Base-by-base conservation (phyloP, 306 rosid species). In the Pyrus pyrifolia region DNA sequence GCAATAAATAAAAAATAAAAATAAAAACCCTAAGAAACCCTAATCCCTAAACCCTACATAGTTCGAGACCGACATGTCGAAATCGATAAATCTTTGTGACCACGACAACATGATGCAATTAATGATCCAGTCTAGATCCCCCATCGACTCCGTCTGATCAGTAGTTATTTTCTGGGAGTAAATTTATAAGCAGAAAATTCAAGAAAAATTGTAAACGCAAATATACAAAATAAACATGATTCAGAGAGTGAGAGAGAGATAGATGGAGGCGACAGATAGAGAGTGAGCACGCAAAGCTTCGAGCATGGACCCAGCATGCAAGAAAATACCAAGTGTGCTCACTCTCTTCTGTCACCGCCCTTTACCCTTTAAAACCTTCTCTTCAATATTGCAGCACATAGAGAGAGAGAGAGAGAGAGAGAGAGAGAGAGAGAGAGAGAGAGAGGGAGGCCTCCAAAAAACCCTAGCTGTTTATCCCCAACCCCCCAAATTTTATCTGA, bases 271-370 rank as follows among this genome's bases (percentile, higher is more conserved):
- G 89, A 87, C 99, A 91, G 96, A 84, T 13, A 95, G 99, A 92
- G 90, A 75, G 90, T 89, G 73, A 89, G 97, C 97, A 95, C 97
- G 63, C 83, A 95, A 69, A 92, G 91, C 75, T 95, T 92, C 99
- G 62, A 91, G 89, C 86, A 90, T 77, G 89, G 86, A 80, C 67
- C 18, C 38, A 38, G 38, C 89, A 89, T 86, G 80, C 96, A 85
- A 85, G 97, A 94, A 94, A 90, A 46, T 57, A 81, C 94, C 91
- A 79, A 90, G 76, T 92, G 98, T 90, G 98, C 98, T 94, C 97
- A 94, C 98, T 94, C 97, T 92, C 98, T 90, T 95, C 98, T 95
- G 98, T 95, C 98, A 95, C 97, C 93, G 88, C 90, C 88, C 85
- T 86, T 87, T 68, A 62, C 73, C 90, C 80, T 82, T 85, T 73